Evolutionary conservation across 139 green algal species (phyloP).

Genomic region (Coccomyxa sp.): DNA sequence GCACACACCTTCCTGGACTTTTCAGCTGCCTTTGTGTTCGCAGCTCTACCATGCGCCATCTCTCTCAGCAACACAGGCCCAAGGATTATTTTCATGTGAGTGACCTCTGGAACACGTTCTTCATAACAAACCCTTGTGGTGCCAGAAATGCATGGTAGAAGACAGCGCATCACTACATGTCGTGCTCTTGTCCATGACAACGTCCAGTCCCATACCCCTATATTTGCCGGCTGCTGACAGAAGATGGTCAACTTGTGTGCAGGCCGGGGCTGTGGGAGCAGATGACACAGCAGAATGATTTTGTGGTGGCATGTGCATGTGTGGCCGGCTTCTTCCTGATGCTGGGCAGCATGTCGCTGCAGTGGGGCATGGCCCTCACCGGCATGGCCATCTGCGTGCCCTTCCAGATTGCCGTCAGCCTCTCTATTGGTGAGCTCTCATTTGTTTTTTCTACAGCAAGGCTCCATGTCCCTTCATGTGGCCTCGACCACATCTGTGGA

Average conservation of each 20-base stretch:
- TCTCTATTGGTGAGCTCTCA: neutral
- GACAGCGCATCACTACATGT: neutral
- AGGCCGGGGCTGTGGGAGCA: neutral
- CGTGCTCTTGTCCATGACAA: neutral
- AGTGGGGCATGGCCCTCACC: neutral
- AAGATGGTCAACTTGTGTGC: neutral
- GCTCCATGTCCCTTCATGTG: no score
- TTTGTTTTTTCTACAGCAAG: neutral
- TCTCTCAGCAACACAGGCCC: neutral
- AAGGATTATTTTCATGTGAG: neutral
- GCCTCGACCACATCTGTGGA: no score
- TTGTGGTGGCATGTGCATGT: neutral
- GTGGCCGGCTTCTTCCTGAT: neutral
- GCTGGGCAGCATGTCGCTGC: neutral
- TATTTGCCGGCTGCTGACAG: no score
- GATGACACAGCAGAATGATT: neutral
- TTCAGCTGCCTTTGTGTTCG: neutral
- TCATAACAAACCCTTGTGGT: neutral
- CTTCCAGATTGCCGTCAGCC: neutral
- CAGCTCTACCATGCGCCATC: neutral
- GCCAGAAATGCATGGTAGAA: neutral
- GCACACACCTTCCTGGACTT: neutral
- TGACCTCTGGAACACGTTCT: neutral
- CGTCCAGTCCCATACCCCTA: no score
- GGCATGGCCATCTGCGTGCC: neutral